Base-by-base conservation (phyloP, 148 eudicot genomes). In the Persicaria maculosa region DNA sequence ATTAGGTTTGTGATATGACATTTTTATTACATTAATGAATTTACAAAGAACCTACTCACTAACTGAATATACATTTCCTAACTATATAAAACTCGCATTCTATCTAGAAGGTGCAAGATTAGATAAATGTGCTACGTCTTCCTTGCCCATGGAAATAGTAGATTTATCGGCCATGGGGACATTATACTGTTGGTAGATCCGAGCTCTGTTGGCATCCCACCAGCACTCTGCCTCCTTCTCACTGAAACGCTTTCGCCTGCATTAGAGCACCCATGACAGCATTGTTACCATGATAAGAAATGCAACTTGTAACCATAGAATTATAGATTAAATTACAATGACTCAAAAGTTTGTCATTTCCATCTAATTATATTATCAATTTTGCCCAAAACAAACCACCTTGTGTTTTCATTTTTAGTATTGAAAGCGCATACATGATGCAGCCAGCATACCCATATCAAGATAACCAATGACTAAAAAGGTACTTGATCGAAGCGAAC, bases 401-500 rank as follows among this genome's bases (percentile, higher is more conserved):
- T n/a, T n/a, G n/a, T n/a, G n/a, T 47, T 47, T 1, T 47, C 50
- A 6, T n/a, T 47, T 7, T 47, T 47, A 47, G 50, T 47, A 47
- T 11, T 53, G 57, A 53, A 53, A 15, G 16, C 16, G 57, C 57
- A 53, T 1, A 3, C 57, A 53, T 14, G 17, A 15, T 17, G 57
- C 0, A 47, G 50, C 50, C 50, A 5, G 9, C 9, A 47, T 7
- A 6, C 19, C 57, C 57, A 15, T 16, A 53, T 53, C 57, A 53
- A 53, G 19, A 53, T 53, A 53, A 53, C 2, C 4, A 6, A 16
- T 53, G 10, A n/a, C n/a, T 53, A 69, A 44, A 14, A 72, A 48
- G 6, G 57, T 83, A 86, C 88, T 86, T 86, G n/a, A n/a, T n/a
- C n/a, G 86, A 81, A 79, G 58, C 85, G 84, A 74, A 79, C 82